Evolutionary conservation across 352 stramenopile genomes (phyloP), one percentile per base, ranked within the genome.

Genomic region (Globisporangium sylvaticum): DNA sequence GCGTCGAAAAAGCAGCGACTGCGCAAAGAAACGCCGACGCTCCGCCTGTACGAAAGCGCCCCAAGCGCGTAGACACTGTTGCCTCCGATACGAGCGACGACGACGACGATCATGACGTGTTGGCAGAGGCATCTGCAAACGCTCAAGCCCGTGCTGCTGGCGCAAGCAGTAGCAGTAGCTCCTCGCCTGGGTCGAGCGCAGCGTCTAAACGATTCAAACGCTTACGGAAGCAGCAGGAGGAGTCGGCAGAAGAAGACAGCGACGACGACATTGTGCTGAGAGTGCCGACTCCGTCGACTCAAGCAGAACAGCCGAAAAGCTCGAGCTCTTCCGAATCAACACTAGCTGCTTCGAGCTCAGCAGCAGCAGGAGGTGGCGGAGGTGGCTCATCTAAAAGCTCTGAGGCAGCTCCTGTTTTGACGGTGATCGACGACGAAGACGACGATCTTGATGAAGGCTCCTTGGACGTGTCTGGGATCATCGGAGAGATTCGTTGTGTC

Each of bases 401-500:
- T 39, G 50, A 31, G 4, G 25, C 24, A 10, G 20, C 31, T 2
- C 6, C 39, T 3, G 22, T 55, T 22, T 24, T 67, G 32, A 58
- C 31, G 15, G n/a, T 70, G 18, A 34, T 65, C 3, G 75, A 83
- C 31, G 79, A 89, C 1, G 76, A 84, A 1, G 75, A 84, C 29
- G 77, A 79, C 2, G 80, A 77, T 0, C 62, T 72, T 29, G 75
- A 80, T 22, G 52, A n/a, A 58, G 24, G 31, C 0, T 15, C 50
- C 57, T 50, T n/a, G 53, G 22, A 14, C 1, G 4, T 20, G 5
- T 54, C 53, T 7, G 58, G 67, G 34, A 62, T 80, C n/a, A 67
- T 79, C 27, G 80, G 76, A 25, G 70, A 83, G 15, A 90, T 92
- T 67, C 75, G 69, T 42, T 94, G 86, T 63, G 58, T 73, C 1